Evolutionary conservation across 2,329 filamentous ascomycete genomes (phyloP).

Genomic region (Penicillium sp.): DNA sequence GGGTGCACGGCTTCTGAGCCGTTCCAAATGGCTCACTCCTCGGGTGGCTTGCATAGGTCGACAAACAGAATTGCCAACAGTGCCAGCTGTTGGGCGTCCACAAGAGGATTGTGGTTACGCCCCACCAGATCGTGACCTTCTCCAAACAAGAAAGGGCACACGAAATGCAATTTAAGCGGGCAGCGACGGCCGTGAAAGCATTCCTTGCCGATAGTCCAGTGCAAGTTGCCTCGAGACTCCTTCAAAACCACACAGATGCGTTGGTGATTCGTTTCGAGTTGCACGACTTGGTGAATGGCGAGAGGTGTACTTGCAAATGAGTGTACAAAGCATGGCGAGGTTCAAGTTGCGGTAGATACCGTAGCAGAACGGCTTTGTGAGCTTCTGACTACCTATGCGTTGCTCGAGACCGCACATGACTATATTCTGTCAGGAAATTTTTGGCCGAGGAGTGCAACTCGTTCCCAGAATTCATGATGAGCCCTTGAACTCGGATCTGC

Average conservation of each 20-base stretch:
- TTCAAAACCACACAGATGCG: neutral
- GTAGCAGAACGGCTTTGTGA: no score
- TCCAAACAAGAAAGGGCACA: constrained; percentile 12
- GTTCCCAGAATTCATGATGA: no score
- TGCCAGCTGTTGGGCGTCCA: constrained; percentile 8
- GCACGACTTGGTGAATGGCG: no score
- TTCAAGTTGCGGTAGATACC: no score
- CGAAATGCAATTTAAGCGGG: constrained; percentile 1
- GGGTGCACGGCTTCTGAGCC: neutral
- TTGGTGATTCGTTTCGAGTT: neutral
- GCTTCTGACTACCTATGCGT: no score
- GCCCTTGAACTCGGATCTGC: no score
- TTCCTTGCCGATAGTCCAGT: neutral
- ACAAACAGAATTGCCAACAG: neutral
- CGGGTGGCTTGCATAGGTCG: constrained; percentile 4
- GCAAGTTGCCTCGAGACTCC: constrained; percentile 2
- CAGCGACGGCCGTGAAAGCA: constrained; percentile 2
- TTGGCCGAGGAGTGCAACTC: no score
- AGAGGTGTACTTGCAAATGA: no score
- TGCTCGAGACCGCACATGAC: no score
- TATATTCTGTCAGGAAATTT: no score
- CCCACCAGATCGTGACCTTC: neutral
- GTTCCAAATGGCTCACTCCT: neutral
- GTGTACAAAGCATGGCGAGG: no score
- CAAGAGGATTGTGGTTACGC: constrained; percentile 10